Percentiles rank a stretch among this genome's conserved stretches.
phyloP scores from a whole-genome alignment of 345 rosid species.

The Abelmoschus esculentus region DNA sequence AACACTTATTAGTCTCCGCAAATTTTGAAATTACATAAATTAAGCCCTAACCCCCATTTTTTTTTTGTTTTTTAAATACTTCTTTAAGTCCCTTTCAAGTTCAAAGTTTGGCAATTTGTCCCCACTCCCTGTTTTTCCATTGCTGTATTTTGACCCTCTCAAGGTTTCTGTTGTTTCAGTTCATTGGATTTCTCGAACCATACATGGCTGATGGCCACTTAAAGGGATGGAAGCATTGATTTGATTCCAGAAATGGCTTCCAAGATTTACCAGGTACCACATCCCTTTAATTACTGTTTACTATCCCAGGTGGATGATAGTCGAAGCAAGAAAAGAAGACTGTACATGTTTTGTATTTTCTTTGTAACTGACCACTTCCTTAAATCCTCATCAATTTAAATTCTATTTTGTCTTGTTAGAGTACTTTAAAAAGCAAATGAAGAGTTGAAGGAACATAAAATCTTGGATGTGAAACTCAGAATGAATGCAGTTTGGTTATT shows the following conservation, averaged over 20 bases:
- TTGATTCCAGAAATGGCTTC: not conserved
- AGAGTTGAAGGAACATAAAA: not conserved
- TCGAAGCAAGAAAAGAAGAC: too few relatives aligned
- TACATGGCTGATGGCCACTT: slow-evolving; percentile 62
- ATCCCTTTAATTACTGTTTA: not conserved
- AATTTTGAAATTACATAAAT: too few relatives aligned
- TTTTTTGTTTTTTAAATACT: too few relatives aligned
- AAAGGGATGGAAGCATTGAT: slow-evolving; percentile 60
- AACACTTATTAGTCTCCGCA: too few relatives aligned
- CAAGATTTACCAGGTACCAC: not conserved
- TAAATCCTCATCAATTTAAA: not conserved
- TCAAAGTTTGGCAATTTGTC: too few relatives aligned
- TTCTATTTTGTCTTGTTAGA: not conserved
- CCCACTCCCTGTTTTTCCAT: not conserved
- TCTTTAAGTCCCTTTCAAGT: too few relatives aligned
- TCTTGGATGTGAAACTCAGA: not conserved
- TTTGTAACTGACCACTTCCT: not conserved
- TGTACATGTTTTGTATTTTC: not conserved
- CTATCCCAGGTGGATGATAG: not conserved
- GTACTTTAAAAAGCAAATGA: not conserved
- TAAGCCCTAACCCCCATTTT: too few relatives aligned
- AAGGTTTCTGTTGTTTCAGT: slow-evolving; percentile 40
- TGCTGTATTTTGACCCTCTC: slow-evolving; percentile 5
- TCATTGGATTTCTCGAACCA: slow-evolving; percentile 84
- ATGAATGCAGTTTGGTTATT: not conserved